Conservation (phyloP, 2,329 filamentous ascomycete genomes). For the Grosmannia clavigera region DNA sequence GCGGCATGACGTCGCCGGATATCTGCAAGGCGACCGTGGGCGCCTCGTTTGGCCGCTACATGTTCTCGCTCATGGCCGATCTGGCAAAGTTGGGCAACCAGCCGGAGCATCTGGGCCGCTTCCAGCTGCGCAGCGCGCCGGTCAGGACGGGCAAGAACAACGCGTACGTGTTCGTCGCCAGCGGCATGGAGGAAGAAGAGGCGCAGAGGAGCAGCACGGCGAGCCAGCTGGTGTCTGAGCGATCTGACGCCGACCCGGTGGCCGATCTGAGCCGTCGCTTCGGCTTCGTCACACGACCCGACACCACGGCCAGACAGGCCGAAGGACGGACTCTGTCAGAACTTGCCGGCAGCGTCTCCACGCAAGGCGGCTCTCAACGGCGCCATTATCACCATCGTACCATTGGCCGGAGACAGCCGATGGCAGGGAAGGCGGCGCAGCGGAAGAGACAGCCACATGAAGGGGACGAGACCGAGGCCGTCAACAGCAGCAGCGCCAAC, state of each 20-base stretch:
- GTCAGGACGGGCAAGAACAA: constrained; percentile 27
- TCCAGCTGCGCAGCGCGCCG: constrained; percentile 25
- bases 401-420: background rate
- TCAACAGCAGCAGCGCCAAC: too few relatives aligned
- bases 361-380: background rate
- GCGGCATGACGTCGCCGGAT: constrained; percentile 23
- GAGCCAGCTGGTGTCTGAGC: too few relatives aligned
- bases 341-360: constrained; percentile 6
- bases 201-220: background rate
- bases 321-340: constrained; percentile 11
- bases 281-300: constrained; percentile 4
- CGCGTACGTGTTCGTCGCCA: constrained; percentile 27
- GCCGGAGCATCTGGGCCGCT: constrained; percentile 25
- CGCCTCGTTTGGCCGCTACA: constrained; percentile 22
- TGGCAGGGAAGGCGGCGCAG: too few relatives aligned
- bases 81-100: constrained; percentile 23
- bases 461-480: too few relatives aligned
- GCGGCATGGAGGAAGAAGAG: too few relatives aligned
- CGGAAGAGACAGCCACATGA: too few relatives aligned
- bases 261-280: background rate
- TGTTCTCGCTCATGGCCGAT: constrained; percentile 20
- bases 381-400: background rate
- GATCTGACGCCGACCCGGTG: background rate
- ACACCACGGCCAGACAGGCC: background rate
- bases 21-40: constrained; percentile 23